phyloP scores from a whole-genome alignment of 805 yeast genomes.

The Nakazawaea peltata region DNA sequence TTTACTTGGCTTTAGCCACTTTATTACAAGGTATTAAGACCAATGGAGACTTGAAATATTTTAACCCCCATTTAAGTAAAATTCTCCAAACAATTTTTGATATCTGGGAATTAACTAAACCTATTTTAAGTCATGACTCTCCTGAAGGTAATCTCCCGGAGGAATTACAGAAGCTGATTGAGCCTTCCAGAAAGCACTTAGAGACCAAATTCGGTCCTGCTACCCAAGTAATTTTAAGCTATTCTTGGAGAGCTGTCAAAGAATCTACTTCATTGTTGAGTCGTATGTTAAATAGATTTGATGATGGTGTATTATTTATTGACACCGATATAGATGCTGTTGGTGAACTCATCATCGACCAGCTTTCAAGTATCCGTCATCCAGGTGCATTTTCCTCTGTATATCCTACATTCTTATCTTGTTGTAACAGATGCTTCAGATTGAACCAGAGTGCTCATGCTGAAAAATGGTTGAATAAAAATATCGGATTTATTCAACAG shows the following conservation, averaged over 20 bases:
- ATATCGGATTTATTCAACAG: conserved; percentile 40
- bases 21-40: conserved; percentile 24
- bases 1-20: conserved; percentile 48
- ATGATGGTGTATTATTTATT: conserved; percentile 18
- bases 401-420: conserved; percentile 67
- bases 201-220: conserved; percentile 26
- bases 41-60: background rate
- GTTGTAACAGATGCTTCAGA: conserved; percentile 48
- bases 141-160: conserved; percentile 60
- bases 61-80: background rate
- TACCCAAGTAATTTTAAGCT: conserved; percentile 47
- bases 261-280: conserved; percentile 59
- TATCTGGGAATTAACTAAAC: conserved; percentile 38
- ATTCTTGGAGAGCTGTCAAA: conserved; percentile 77
- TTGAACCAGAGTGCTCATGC: conserved; percentile 33
- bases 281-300: conserved; percentile 27
- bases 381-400: conserved; percentile 90
- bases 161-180: conserved; percentile 28
- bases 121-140: conserved; percentile 56
- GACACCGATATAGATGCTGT: conserved; percentile 19
- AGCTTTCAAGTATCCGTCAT: conserved; percentile 70
- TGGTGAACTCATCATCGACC: conserved; percentile 54
- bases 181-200: conserved; percentile 21
- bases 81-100: conserved; percentile 10
- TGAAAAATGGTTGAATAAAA: conserved; percentile 50